Evolutionary conservation across 2,329 filamentous ascomycete species (phyloP).

Genomic region (Lecanicillium sp.): DNA sequence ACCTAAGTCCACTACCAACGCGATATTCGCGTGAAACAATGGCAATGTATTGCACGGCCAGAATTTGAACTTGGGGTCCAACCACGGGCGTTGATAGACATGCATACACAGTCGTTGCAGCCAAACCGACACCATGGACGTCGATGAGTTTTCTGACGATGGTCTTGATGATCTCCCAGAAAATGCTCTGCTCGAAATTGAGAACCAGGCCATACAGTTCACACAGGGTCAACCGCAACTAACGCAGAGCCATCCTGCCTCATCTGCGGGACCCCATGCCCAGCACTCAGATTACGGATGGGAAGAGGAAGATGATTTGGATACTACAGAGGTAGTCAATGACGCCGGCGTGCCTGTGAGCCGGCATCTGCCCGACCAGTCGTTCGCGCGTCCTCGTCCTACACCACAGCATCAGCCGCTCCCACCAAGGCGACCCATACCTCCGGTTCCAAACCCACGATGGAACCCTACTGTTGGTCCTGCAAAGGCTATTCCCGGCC

Average conservation of each 20-base stretch:
- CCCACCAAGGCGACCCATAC: constrained; percentile 18
- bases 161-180: constrained; percentile 53
- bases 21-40: constrained; percentile 1
- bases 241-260: constrained; percentile 14
- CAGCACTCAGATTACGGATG: constrained; percentile 30
- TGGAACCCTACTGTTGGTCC: constrained; percentile 28
- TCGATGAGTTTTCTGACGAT: constrained; percentile 56
- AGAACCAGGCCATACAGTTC: constrained; percentile 53
- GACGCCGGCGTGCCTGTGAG: constrained; percentile 32
- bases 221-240: constrained; percentile 40
- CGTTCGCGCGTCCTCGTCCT: constrained; percentile 11
- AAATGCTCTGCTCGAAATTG: constrained; percentile 51
- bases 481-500: constrained; percentile 10
- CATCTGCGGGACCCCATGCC: constrained; percentile 15
- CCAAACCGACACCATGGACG: constrained; percentile 20
- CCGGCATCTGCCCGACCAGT: constrained; percentile 16
- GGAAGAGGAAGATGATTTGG: constrained; percentile 48
- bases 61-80: not conserved
- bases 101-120: not conserved
- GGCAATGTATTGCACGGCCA: not conserved
- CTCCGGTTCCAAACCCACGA: constrained; percentile 25
- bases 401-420: constrained; percentile 22
- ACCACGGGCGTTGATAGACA: not conserved
- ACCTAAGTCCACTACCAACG: not conserved
- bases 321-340: constrained; percentile 48